Evolutionary conservation across 306 rosid species (phyloP), one percentile per base, ranked within the genome.

Genomic region (Trifolium subterraneum): DNA sequence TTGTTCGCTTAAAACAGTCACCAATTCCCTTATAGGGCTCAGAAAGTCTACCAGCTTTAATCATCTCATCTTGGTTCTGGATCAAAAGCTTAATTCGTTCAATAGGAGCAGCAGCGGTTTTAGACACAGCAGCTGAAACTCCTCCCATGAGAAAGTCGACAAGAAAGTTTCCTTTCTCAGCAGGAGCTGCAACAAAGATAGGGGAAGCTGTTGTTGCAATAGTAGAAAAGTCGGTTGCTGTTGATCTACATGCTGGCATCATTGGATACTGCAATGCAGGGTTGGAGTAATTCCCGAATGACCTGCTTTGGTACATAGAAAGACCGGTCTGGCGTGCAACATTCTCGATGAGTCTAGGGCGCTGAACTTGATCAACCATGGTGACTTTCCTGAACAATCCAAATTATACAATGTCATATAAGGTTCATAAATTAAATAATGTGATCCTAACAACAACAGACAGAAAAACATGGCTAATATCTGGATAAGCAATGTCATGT

Each of bases 1-100:
- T 72, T 55, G 98, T 92, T 63, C 94, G 71, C 56, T 31, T 55
- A 23, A 92, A 92, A 73, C 96, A 92, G 13, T 92, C 98, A 63
- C 98, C 90, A 73, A 92, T 92, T 54, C 98, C 98, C 90, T 87
- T 90, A 38, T 90, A 92, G 23, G 98, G 98, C 73, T 90, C 80
- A 72, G 96, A 86, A 15, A 92, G 85, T 65, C 98, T 80, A 33
- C 96, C 98, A 2, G 87, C 25, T 73, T 92, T 92, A 48, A 92
- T 78, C 96, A 92, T 90, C 84, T 88, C 96, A 75, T 92, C 94
- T 82, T 92, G 96, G 72, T 92, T 92, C 61, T 92, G 98, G 47
- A 90, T 92, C 86, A 92, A 72, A 39, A 92, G 96, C 51, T 92
- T 92, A 35, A 92, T 78, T 12, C 98, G 90, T 78, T 92, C 98